Evolutionary conservation across 2,329 filamentous ascomycete species (phyloP).

Genomic region (Chrysosporium keratinophilum): DNA sequence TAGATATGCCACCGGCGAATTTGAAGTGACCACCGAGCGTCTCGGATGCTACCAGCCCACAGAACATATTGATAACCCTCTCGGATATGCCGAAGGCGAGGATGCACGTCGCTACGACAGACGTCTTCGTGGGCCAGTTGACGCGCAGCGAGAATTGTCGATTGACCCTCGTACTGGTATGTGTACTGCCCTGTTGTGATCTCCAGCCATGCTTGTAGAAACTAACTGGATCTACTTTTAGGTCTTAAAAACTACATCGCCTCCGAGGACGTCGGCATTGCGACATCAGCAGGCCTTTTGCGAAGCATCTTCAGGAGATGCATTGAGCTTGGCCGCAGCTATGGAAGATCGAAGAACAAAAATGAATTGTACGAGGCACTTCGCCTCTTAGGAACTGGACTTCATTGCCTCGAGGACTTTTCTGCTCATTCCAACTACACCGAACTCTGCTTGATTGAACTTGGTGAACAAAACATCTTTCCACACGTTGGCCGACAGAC

Average conservation of each 20-base stretch:
- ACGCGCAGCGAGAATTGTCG: conserved; percentile 66
- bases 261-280: conserved; percentile 65
- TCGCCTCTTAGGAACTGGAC: conserved; percentile 72
- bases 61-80: conserved; percentile 70
- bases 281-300: conserved; percentile 70
- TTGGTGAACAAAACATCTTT: conserved; percentile 72
- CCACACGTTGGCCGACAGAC: conserved; percentile 74
- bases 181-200: conserved; percentile 6
- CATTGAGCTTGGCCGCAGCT: conserved; percentile 70
- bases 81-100: conserved; percentile 78
- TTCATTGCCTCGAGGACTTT: conserved; percentile 88
- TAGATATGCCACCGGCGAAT: conserved; percentile 60
- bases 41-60: conserved; percentile 73
- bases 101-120: conserved; percentile 75
- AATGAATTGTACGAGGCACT: conserved; percentile 80
- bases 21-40: conserved; percentile 69
- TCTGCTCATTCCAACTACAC: conserved; percentile 89
- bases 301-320: conserved; percentile 60
- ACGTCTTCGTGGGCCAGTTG: conserved; percentile 69
- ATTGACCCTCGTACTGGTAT: conserved; percentile 62
- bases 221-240: conserved; percentile 17
- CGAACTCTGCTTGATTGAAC: conserved; percentile 76
- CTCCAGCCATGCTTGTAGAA: background rate
- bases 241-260: conserved; percentile 89
- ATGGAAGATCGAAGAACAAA: conserved; percentile 54